Percentiles rank a stretch among this genome's conserved stretches.
phyloP scores from a whole-genome alignment of 148 eudicot species.

The Cornus kousa region DNA sequence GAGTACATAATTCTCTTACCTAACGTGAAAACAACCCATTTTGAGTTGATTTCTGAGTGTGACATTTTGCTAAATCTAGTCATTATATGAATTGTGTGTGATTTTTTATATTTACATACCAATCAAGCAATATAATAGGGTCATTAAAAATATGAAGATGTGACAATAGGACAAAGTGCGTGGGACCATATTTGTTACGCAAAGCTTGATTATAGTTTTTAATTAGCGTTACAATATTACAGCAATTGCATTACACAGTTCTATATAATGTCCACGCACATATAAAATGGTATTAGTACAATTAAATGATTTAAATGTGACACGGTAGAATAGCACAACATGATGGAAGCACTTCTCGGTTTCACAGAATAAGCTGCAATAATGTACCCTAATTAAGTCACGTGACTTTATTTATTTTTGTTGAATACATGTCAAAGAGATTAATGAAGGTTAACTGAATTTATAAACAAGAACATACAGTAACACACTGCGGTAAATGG shows the following conservation, averaged over 20 bases:
- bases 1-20: background rate
- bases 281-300: too few species aligned
- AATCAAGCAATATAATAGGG: constrained; percentile 4
- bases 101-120: background rate
- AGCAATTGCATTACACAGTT: background rate
- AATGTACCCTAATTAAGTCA: background rate
- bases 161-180: constrained; percentile 3
- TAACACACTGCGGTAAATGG: too few species aligned
- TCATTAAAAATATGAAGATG: too few species aligned
- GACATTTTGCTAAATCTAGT: too few species aligned
- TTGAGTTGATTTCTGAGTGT: too few species aligned
- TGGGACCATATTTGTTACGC: background rate
- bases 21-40: too few species aligned
- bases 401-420: background rate
- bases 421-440: background rate
- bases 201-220: background rate
- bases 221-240: background rate
- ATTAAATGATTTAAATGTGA: too few species aligned
- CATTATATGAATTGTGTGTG: background rate
- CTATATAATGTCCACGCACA: too few species aligned
- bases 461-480: too few species aligned
- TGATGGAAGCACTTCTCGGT: background rate
- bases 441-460: background rate
- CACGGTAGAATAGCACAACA: background rate
- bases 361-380: background rate